Evolutionary conservation across 1,284 basidiomycete species (phyloP), one percentile per base, ranked within the genome.

Genomic region (Irpex rosettiformis): DNA sequence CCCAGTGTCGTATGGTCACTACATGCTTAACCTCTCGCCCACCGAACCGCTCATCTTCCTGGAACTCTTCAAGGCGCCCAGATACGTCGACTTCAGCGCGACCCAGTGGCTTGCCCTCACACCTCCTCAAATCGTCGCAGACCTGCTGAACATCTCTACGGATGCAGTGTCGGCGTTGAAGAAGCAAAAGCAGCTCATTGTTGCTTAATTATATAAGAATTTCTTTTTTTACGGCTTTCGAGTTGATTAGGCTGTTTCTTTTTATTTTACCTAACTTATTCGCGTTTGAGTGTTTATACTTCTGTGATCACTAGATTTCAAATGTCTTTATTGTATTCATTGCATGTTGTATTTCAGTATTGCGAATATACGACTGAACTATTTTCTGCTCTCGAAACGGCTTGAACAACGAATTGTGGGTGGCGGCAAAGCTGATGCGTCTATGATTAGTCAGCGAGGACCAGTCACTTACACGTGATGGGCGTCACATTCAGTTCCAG

Each of bases 31-130:
- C 62, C 43, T 65, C n/a, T 69, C 68, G 3, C 66, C 68, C 6
- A 69, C 68, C 1, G 68, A 68, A 59, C 68, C 68, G 3, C 62
- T 69, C 51, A 68, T 68, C 55, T 69, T 60, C 63, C 61, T 69
- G 37, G 68, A 68, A 48, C 60, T 69, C 53, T 68, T 68, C 66
- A 68, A 66, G 58, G 66, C 68, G 24, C 57, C 55, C n/a, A 61
- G 60, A 53, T 69, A 64, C 54, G 57, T 64, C 47, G 68, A 69
- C 63, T 69, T 68, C 61, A 66, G 63, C 54, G 68, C 66, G n/a
- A 67, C 66, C 4, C 68, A 69, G 54, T 67, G 66, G 67, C 66
- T 75, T 4, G 72, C 73, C 0, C 65, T 74, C 61, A 71, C 69
- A 13, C 72, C 73, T 4, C 64, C 66, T 16, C 70, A 71, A 47